Conservation (phyloP, 1,284 basidiomycete species). For the Kwoniella shivajii region DNA sequence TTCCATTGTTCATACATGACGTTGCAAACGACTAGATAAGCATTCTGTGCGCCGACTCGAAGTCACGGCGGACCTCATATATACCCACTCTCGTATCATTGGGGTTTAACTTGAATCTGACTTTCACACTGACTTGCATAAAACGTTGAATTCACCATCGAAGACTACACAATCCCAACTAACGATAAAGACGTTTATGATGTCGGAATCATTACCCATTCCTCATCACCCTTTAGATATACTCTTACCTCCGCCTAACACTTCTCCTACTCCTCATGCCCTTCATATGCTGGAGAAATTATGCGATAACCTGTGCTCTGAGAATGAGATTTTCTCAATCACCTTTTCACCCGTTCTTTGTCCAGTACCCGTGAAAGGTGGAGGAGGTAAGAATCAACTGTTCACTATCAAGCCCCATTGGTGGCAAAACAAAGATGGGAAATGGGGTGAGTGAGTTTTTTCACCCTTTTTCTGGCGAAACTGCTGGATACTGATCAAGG, state of each 20-base stretch:
- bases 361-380: slow-evolving; percentile 6
- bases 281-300: slow-evolving; percentile 17
- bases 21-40: no score
- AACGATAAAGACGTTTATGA: neutral
- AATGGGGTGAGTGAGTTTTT: slow-evolving; percentile 30
- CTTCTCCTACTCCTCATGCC: neutral
- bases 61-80: no score
- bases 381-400: slow-evolving; percentile 33
- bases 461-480: neutral
- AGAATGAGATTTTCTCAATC: slow-evolving; percentile 26
- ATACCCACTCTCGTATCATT: no score
- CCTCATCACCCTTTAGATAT: slow-evolving; percentile 13
- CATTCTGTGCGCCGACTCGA: no score
- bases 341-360: slow-evolving; percentile 29
- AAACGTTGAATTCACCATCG: neutral
- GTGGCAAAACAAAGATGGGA: slow-evolving; percentile 30
- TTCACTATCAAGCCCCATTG: slow-evolving; percentile 41
- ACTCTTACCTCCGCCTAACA: slow-evolving; percentile 9
- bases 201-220: neutral
- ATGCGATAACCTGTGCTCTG: slow-evolving; percentile 2
- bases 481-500: slow-evolving; percentile 1
- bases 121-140: no score
- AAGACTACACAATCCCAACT: neutral
- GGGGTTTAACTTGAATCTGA: no score
- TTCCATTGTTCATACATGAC: no score